Percentiles rank a stretch among this genome's conserved stretches.
phyloP scores from a whole-genome alignment of 305 asterid species.

The Withania somnifera region DNA sequence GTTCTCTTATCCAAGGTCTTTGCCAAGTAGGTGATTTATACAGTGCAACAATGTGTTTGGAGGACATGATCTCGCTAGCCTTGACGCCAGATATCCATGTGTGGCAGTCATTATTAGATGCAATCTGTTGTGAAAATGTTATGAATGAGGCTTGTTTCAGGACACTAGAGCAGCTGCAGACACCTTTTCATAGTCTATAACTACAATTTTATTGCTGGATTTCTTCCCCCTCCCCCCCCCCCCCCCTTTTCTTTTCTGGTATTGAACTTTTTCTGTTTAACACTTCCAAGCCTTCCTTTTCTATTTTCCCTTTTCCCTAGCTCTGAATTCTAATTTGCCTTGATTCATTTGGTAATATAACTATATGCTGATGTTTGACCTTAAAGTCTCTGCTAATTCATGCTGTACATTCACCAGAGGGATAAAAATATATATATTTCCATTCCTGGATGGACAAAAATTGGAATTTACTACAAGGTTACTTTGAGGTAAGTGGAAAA shows the following conservation, averaged over 20 bases:
- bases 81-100: conserved; percentile 45
- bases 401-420: neutral
- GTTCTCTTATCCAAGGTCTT: conserved; percentile 48
- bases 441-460: neutral
- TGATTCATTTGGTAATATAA: neutral
- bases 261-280: neutral
- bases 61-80: conserved; percentile 75
- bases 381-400: neutral
- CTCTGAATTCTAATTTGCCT: neutral
- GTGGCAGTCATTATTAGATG: conserved; percentile 54
- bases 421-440: neutral
- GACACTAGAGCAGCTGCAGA: neutral
- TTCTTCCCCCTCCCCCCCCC: too few species aligned
- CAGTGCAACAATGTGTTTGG: conserved; percentile 63
- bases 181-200: neutral
- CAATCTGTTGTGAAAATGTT: conserved; percentile 30
- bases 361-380: neutral
- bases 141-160: neutral
- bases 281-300: neutral
- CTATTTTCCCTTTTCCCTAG: neutral
- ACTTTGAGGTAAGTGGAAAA: neutral
- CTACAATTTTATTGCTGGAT: neutral
- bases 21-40: conserved; percentile 39
- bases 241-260: neutral
- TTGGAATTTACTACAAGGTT: neutral